These are phyloP conservation scores for Saccharomycopsis lassenensis DNA, from an alignment of 805 yeast species.

Conservation along the genomic window DNA sequence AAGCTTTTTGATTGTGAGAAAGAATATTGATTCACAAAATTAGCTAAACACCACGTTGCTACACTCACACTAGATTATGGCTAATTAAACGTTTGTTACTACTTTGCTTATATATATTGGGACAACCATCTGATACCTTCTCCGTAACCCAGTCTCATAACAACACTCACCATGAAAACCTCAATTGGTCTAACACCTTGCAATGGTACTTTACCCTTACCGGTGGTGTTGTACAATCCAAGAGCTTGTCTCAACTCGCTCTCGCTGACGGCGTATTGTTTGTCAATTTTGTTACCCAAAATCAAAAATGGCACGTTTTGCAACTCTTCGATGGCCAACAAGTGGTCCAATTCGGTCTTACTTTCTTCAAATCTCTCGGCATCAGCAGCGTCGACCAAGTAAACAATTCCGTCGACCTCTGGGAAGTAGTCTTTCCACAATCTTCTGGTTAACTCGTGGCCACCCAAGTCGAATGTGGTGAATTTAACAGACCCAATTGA, in stretches of 20 bases:
- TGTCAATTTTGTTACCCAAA: constrained; percentile 94
- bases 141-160: constrained; percentile 97
- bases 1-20: constrained; percentile 22
- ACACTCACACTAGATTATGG: too few relatives aligned
- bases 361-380: constrained; percentile 92
- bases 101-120: constrained; percentile 59
- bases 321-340: constrained; percentile 88
- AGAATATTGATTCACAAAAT: too few relatives aligned
- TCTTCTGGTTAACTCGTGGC: constrained; percentile 97
- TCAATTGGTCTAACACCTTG: constrained; percentile 84
- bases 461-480: constrained; percentile 98
- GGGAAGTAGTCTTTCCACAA: constrained; percentile 99
- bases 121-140: constrained; percentile 98
- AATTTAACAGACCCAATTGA: constrained; percentile 94
- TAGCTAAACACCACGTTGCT: too few relatives aligned
- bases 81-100: constrained; percentile 1
- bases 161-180: constrained; percentile 95
- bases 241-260: constrained; percentile 85
- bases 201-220: constrained; percentile 64
- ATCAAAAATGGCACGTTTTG: constrained; percentile 82
- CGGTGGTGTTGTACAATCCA: constrained; percentile 83
- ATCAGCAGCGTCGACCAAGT: constrained; percentile 94
- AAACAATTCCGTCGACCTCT: constrained; percentile 96
- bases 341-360: constrained; percentile 86
- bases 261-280: constrained; percentile 89